A percentile compares a stretch with the other conserved stretches of the same genome.
Evolutionary conservation across 2,329 filamentous ascomycete genomes (phyloP).

Genomic region (Fusarium tupiense): DNA sequence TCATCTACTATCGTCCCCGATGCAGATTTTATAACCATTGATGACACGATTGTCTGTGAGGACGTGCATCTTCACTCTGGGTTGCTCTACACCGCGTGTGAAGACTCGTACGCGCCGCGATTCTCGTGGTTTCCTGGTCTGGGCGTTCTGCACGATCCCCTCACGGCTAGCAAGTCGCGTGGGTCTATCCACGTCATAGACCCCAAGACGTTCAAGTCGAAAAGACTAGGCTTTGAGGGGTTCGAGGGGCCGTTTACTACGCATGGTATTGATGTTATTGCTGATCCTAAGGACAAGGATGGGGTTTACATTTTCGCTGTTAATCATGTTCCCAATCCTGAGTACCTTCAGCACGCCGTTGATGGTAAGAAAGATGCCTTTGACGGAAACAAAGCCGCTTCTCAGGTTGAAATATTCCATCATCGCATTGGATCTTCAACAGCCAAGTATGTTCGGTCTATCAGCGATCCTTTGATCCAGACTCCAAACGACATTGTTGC

Average conservation of each 20-base stretch:
- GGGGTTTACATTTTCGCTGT: slow-evolving; percentile 69
- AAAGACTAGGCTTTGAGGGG: slow-evolving; percentile 55
- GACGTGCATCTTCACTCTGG: slow-evolving; percentile 66
- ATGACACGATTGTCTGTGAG: slow-evolving; percentile 66
- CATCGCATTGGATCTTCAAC: slow-evolving; percentile 57
- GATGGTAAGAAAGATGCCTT: slow-evolving; percentile 33
- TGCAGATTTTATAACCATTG: slow-evolving; percentile 52
- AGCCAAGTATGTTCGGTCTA: slow-evolving; percentile 60
- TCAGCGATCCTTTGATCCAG: slow-evolving; percentile 61
- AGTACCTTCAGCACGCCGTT: slow-evolving; percentile 39
- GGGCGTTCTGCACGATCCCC: slow-evolving; percentile 52
- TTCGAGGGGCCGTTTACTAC: slow-evolving; percentile 65
- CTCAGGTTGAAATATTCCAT: slow-evolving; percentile 67
- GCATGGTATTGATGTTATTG: slow-evolving; percentile 69
- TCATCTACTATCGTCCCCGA: slow-evolving; percentile 32
- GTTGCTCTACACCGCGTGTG: slow-evolving; percentile 66
- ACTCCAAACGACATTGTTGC: slow-evolving; percentile 70
- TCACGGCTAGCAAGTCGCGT: slow-evolving; percentile 47
- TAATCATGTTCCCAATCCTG: slow-evolving; percentile 65
- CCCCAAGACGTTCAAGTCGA: slow-evolving; percentile 45
- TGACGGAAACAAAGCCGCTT: slow-evolving; percentile 52
- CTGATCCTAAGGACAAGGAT: slow-evolving; percentile 51
- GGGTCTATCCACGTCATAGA: slow-evolving; percentile 64
- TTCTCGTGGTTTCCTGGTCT: slow-evolving; percentile 64
- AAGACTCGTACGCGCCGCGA: slow-evolving; percentile 53